Conservation (phyloP, 768 basidiomycete species). For the Lactarius deliciosus region DNA sequence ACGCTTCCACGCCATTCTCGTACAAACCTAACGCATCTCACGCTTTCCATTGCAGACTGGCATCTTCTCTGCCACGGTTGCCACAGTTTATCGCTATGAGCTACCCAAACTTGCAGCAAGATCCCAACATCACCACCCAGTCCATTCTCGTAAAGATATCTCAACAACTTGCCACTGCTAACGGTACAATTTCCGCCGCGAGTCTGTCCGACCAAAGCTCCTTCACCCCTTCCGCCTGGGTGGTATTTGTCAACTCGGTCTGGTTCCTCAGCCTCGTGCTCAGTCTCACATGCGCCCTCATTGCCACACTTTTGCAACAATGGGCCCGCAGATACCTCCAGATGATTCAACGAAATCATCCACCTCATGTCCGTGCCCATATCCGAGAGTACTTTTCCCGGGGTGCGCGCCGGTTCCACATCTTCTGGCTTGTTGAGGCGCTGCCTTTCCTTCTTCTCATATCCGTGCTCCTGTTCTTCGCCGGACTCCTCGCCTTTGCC, state of each 20-base stretch:
- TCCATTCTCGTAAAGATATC: not conserved
- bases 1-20: not conserved
- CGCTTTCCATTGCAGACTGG: not conserved
- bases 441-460: conserved; percentile 30
- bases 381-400: conserved; percentile 35
- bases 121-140: not conserved
- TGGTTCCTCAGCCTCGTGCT: conserved; percentile 10
- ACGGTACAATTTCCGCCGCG: not conserved
- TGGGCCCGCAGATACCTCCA: conserved; percentile 7
- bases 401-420: conserved; percentile 42
- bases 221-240: not conserved
- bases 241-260: not conserved
- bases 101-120: not conserved
- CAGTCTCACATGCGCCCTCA: not conserved
- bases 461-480: not conserved
- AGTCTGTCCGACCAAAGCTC: not conserved
- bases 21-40: not conserved
- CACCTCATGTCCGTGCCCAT: not conserved
- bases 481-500: conserved; percentile 8
- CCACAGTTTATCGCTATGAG: not conserved
- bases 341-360: not conserved
- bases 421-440: conserved; percentile 41
- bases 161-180: not conserved
- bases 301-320: conserved; percentile 9
- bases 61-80: not conserved